Evolutionary conservation across 495 filamentous ascomycete genomes (phyloP).

Genomic region (Bathelium albidoporum): DNA sequence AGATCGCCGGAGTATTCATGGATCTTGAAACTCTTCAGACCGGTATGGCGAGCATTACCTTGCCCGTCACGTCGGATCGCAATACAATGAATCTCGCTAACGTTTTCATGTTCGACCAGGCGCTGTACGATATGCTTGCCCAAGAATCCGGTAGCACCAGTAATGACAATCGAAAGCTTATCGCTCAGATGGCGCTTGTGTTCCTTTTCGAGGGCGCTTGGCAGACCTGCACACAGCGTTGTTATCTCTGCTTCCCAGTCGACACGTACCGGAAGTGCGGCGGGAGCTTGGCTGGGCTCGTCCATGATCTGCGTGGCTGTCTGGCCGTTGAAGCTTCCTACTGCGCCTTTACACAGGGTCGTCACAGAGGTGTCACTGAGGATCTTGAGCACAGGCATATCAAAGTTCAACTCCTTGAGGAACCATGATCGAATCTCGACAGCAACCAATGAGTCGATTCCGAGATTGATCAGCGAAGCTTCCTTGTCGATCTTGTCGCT

Average conservation of each 20-base stretch:
- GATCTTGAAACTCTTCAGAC: slow-evolving; percentile 23
- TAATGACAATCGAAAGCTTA: background rate
- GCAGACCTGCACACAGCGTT: background rate
- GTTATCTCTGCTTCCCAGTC: background rate
- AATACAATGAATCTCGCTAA: background rate
- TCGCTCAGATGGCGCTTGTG: background rate
- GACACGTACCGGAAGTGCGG: background rate
- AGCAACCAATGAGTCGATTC: slow-evolving; percentile 1
- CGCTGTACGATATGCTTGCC: background rate
- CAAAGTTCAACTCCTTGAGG: background rate
- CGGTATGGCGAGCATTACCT: background rate
- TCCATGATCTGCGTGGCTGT: background rate
- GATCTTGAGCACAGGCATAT: slow-evolving; percentile 3
- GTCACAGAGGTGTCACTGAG: background rate
- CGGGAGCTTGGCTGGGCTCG: background rate
- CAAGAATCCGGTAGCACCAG: background rate
- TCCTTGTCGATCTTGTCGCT: background rate
- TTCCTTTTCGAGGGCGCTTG: background rate
- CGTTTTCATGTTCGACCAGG: background rate
- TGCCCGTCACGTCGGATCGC: background rate
- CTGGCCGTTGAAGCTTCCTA: background rate
- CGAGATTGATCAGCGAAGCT: slow-evolving; percentile 1
- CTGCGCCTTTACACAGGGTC: background rate
- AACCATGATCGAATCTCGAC: slow-evolving; percentile 5
- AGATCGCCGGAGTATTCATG: slow-evolving; percentile 34